Percentiles rank a stretch among this genome's conserved stretches.
phyloP scores from a whole-genome alignment of 331 rosid genomes.

The Rosa hybrid region DNA sequence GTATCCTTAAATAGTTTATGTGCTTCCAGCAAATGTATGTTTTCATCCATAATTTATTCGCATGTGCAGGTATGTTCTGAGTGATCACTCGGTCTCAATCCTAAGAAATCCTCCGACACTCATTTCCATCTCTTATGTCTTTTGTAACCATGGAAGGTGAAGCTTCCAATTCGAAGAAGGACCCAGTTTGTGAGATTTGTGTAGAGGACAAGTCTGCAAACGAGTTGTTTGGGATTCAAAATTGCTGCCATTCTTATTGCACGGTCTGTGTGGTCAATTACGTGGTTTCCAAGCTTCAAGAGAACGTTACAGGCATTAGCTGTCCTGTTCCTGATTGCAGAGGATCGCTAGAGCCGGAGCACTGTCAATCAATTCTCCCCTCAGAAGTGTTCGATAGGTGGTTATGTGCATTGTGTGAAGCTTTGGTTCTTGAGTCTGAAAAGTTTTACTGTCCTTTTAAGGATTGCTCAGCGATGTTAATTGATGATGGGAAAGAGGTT shows the following conservation, averaged over 20 bases:
- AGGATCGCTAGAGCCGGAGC: constrained; percentile 55
- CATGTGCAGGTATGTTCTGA: too few relatives aligned
- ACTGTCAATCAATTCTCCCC: constrained; percentile 45
- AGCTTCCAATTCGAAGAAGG: constrained; percentile 17
- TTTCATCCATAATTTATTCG: too few relatives aligned
- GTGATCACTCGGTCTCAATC: background rate
- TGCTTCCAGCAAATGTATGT: too few relatives aligned
- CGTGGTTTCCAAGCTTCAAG: constrained; percentile 51
- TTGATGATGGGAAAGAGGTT: constrained; percentile 38
- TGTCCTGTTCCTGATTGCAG: constrained; percentile 62
- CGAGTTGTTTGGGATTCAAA: constrained; percentile 41
- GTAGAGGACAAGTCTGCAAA: constrained; percentile 30
- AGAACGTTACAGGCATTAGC: constrained; percentile 41
- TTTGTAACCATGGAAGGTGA: constrained; percentile 28
- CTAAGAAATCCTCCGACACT: background rate
- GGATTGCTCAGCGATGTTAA: constrained; percentile 59
- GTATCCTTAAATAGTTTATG: too few relatives aligned
- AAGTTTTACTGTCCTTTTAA: constrained; percentile 67
- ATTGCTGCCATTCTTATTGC: constrained; percentile 60
- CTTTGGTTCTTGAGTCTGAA: constrained; percentile 29
- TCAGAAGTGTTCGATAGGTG: constrained; percentile 40
- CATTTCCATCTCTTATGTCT: background rate
- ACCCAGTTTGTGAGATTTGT: constrained; percentile 54
- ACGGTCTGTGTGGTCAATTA: constrained; percentile 40
- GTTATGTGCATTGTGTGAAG: constrained; percentile 61